Evolutionary conservation across 164 flowering plant genomes (phyloP).

Genomic region (Chimonanthus salicifolius): DNA sequence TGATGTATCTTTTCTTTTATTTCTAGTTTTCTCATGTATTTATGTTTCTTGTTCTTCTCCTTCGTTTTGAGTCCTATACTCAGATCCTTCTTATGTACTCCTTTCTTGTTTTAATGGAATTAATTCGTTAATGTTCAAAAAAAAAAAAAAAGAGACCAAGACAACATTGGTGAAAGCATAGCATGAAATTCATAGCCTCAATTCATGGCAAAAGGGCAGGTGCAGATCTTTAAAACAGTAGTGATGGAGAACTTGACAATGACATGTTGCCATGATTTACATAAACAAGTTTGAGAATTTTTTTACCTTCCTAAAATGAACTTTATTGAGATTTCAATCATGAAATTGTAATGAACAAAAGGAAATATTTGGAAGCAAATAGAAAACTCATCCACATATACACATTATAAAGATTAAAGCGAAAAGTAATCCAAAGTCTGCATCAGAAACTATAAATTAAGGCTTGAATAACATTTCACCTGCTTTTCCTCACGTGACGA

Average conservation of each 20-base stretch:
- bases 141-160: too few species aligned
- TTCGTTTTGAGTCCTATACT: background rate
- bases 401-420: background rate
- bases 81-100: too few species aligned
- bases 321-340: too few species aligned
- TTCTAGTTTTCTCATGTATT: too few species aligned
- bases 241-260: background rate
- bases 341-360: background rate
- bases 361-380: background rate
- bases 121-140: background rate
- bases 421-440: background rate
- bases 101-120: background rate
- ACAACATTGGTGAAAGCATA: background rate
- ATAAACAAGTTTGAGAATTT: too few species aligned
- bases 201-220: background rate
- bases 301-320: too few species aligned
- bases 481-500: slow-evolving; percentile 81
- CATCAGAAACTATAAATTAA: background rate
- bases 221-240: background rate
- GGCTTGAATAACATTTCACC: slow-evolving; percentile 28
- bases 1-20: too few species aligned
- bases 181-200: background rate
- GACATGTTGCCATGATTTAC: background rate
- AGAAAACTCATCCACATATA: background rate
- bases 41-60: background rate